A percentile compares a stretch with the other conserved stretches of the same genome.
These are phyloP conservation scores for Fusarium sp. DNA, from an alignment of 2,329 filamentous ascomycete genomes.

Conservation along the genomic window DNA sequence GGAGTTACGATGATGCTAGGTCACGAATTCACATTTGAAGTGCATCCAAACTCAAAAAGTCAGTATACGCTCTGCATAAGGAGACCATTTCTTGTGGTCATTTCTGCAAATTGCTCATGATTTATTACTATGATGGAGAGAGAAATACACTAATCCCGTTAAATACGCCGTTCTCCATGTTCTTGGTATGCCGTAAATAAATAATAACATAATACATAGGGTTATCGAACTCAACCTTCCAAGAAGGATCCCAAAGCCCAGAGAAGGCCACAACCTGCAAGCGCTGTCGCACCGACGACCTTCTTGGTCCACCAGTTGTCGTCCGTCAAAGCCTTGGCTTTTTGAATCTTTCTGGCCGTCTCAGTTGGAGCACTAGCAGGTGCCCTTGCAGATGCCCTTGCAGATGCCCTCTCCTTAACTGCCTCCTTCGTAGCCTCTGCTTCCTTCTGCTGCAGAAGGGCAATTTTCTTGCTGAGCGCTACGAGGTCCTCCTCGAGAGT, in stretches of 20 bases:
- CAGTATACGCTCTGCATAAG: neutral
- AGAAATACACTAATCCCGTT: neutral
- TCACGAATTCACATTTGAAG: neutral
- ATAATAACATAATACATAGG: conserved; percentile 1
- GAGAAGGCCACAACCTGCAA: conserved; percentile 71
- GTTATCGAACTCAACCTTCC: conserved; percentile 46
- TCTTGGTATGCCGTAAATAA: conserved; percentile 1
- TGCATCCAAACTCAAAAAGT: neutral
- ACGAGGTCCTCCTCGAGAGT: conserved; percentile 79
- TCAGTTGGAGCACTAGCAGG: conserved; percentile 48
- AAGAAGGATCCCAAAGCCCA: conserved; percentile 70
- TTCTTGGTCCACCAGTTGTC: conserved; percentile 77
- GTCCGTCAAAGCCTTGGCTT: conserved; percentile 71
- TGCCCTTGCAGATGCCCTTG: conserved; percentile 45
- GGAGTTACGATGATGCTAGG: neutral
- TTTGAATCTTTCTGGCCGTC: conserved; percentile 48
- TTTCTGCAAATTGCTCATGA: neutral
- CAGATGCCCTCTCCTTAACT: conserved; percentile 37
- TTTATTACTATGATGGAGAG: conserved; percentile 10
- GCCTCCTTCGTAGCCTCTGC: conserved; percentile 57
- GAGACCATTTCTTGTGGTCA: neutral
- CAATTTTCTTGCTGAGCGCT: conserved; percentile 77
- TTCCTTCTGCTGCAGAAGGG: conserved; percentile 63
- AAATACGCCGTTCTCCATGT: conserved; percentile 27
- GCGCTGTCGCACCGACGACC: conserved; percentile 69